Evolutionary conservation across 1,284 basidiomycete genomes (phyloP), one percentile per base, ranked within the genome.

Genomic region (Microbotryum saponariae): DNA sequence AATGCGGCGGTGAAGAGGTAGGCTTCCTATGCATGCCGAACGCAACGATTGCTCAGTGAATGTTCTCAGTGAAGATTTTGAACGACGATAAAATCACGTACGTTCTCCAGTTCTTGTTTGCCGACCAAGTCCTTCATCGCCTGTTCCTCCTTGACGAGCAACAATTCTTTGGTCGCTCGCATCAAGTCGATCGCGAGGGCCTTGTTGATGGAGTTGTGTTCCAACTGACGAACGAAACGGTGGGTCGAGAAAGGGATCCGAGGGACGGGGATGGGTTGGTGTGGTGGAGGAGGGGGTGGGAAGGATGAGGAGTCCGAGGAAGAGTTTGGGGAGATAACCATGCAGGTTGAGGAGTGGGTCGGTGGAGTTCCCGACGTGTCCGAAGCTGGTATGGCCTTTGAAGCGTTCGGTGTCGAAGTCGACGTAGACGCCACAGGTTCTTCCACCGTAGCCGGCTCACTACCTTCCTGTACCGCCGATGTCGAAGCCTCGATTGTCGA

Each of bases 1-100:
- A 98, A 76, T 0, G 94, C 96, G 12, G 96, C 94, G 58, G 86
- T 85, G 76, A 97, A 97, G 29, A 97, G 80, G 75, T 99, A 99
- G 14, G 91, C 91, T 84, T 94, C 88, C 91, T 94, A 69, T 31
- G 27, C 6, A 27, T 27, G 27, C 27, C 27, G 27, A 27, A 27
- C 27, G 27, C 5, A 27, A 27, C 27, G 6, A 27, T 27, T 27
- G 0, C 27, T 27, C 27, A 6, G 27, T 27, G 27, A 27, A 27
- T 1, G 27, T 27, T 25, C 25, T 25, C 27, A 27, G 27, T 6
- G 27, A 27, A 27, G 0, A 27, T 27, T 5, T 4, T 10, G 47
- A 44, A 62, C 33, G 56, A 42, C 6, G 48, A 14, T 16, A 53
- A 27, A 27, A 52, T 29, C 5, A 82, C 87, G 65, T 75, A 93